Conservation (phyloP, 106 monocot genomes). For the Dendrobium officinale region DNA sequence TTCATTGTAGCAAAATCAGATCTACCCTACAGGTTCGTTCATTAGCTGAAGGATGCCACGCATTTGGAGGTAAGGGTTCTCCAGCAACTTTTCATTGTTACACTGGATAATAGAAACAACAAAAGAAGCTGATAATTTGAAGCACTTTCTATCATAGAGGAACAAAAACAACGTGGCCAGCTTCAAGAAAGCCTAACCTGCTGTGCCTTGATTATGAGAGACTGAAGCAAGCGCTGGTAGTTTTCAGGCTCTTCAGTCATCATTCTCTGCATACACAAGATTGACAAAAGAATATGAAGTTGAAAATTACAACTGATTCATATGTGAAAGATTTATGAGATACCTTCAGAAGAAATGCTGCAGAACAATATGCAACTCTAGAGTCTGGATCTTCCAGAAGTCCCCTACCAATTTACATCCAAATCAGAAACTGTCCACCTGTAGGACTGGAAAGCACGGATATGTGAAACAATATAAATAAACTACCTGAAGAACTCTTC, state of each 20-base stretch:
- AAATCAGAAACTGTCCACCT: not conserved
- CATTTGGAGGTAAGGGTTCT: conserved; percentile 99
- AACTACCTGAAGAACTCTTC: conserved; percentile 92
- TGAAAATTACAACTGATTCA: not conserved
- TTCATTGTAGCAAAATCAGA: conserved; percentile 11
- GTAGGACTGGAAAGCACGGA: not conserved
- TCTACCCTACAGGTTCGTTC: conserved; percentile 61
- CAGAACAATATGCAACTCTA: conserved; percentile 95
- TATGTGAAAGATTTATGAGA: not conserved
- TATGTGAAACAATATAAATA: not conserved
- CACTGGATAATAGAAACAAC: conserved; percentile 34
- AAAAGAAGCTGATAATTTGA: not conserved
- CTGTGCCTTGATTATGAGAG: conserved; percentile 86
- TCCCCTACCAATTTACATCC: conserved; percentile 36
- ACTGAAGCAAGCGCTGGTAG: conserved; percentile 93
- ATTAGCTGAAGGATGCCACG: conserved; percentile 86
- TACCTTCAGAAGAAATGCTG: conserved; percentile 95
- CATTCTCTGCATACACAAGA: conserved; percentile 67
- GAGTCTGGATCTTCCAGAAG: conserved; percentile 95
- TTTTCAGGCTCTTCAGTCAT: conserved; percentile 90
- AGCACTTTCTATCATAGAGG: not conserved
- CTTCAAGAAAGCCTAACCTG: conserved; percentile 40
- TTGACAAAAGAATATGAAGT: not conserved
- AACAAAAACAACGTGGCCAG: not conserved
- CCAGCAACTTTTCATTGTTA: conserved; percentile 96